phyloP scores from a whole-genome alignment of 2,329 filamentous ascomycete genomes.

The Neospermospora avenae region DNA sequence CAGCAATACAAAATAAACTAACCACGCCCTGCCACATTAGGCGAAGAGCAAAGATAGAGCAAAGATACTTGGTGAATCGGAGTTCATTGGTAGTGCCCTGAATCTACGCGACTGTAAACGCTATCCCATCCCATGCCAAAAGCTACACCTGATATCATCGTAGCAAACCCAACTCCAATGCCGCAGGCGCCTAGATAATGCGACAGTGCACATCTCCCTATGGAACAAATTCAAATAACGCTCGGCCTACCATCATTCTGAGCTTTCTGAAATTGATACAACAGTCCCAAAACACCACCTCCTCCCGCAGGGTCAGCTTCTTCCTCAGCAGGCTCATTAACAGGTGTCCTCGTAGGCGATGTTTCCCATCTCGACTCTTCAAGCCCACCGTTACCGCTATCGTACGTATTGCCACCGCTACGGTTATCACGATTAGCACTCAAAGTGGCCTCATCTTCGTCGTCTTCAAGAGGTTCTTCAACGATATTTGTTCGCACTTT shows the following conservation, averaged over 20 bases:
- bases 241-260: constrained; percentile 45
- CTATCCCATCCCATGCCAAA: neutral
- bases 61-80: neutral
- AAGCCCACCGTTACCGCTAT: constrained; percentile 26
- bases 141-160: neutral
- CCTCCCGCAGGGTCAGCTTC: constrained; percentile 45
- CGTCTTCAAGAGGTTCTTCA: constrained; percentile 53
- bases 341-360: constrained; percentile 33
- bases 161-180: neutral
- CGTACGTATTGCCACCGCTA: constrained; percentile 33
- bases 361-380: constrained; percentile 46
- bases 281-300: constrained; percentile 59
- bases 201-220: neutral
- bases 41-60: too few species aligned
- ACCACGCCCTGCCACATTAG: neutral
- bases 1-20: neutral
- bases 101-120: neutral
- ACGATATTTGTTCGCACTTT: constrained; percentile 50
- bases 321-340: constrained; percentile 41
- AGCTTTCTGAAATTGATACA: constrained; percentile 65
- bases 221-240: neutral
- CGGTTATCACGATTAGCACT: constrained; percentile 7
- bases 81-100: neutral
- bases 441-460: constrained; percentile 35
- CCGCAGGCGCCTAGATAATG: neutral